Percentiles rank a stretch among this genome's conserved stretches.
These are phyloP conservation scores for Trichophyton verrucosum DNA, from an alignment of 2,329 filamentous ascomycete genomes.

Conservation along the genomic window DNA sequence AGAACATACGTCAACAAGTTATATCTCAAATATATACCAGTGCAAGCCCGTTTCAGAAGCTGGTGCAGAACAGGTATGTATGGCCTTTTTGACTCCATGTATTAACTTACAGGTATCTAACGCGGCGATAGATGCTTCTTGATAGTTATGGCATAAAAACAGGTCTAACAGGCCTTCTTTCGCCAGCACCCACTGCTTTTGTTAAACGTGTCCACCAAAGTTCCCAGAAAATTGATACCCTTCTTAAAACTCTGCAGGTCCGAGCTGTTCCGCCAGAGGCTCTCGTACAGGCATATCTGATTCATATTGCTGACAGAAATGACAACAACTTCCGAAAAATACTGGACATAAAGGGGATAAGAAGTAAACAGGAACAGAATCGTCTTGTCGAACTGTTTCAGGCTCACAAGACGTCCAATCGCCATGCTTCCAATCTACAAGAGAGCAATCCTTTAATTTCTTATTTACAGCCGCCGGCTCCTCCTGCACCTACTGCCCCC, in stretches of 20 bases:
- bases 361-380: constrained; percentile 62
- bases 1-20: constrained; percentile 67
- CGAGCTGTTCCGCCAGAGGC: constrained; percentile 82
- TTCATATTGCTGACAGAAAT: constrained; percentile 87
- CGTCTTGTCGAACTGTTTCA: constrained; percentile 85
- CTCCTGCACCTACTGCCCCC: constrained; percentile 21
- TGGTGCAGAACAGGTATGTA: constrained; percentile 70
- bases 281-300: constrained; percentile 90
- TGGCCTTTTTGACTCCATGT: neutral
- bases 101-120: neutral
- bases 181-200: constrained; percentile 53
- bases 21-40: constrained; percentile 72
- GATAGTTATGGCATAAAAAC: constrained; percentile 65
- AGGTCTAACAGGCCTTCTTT: constrained; percentile 39
- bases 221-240: constrained; percentile 76
- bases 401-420: constrained; percentile 57
- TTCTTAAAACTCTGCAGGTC: constrained; percentile 94
- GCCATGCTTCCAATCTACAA: constrained; percentile 54
- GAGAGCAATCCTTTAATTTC: constrained; percentile 59
- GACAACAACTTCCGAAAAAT: constrained; percentile 95
- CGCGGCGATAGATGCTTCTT: constrained; percentile 61
- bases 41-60: constrained; percentile 87
- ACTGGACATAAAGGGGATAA: constrained; percentile 85
- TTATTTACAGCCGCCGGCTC: constrained; percentile 38
- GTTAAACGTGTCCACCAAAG: constrained; percentile 73